Base-by-base conservation (phyloP, 2,329 filamentous ascomycete genomes). In the Dendrostoma leiphaemia region DNA sequence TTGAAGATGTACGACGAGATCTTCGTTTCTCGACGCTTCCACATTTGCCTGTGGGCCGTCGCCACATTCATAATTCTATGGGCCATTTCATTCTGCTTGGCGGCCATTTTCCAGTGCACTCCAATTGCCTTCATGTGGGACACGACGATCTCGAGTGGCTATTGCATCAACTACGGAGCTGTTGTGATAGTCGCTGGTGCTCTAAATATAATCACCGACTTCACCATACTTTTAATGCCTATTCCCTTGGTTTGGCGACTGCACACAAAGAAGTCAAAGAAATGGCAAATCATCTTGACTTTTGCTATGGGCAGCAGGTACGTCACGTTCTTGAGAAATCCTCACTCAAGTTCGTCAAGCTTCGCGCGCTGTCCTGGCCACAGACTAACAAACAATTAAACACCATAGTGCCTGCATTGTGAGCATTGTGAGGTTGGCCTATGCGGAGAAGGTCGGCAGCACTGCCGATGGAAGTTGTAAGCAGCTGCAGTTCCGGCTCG, bases 401-500 rank as follows among this genome's bases (percentile, higher is more conserved):
- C n/a, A n/a, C n/a, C n/a, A 12, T 23, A 48, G 60, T 32, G 55
- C 57, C 0, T 62, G 56, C 38, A 56, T 60, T 32, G 53, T 60
- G 15, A 59, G 56, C 34, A 54, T 60, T 8, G 56, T 60, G 10
- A 51, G 56, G 32, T 50, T 59, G 13, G 38, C 15, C 9, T 61
- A 54, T 17, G 52, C 59, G 6, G 43, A 49, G 19, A 23, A 52
- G 3, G 31, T 61, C 19, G 57, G 59, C 8, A 49, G 32, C 24
- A 55, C 54, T 6, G 26, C 52, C n/a, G 60, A 62, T 44, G 37
- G 49, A 28, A 60, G 47, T 28, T 62, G 59, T 61, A 24, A 57
- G 60, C 58, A 19, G 6, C 31, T 7, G 8, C n/a, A 41, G 21
- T 41, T 24, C 15, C 38, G 23, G 9, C 15, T 26, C 4, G 21